Evolutionary conservation across 1,284 basidiomycete genomes (phyloP), one percentile per base, ranked within the genome.

Genomic region (Marasmius sp.): DNA sequence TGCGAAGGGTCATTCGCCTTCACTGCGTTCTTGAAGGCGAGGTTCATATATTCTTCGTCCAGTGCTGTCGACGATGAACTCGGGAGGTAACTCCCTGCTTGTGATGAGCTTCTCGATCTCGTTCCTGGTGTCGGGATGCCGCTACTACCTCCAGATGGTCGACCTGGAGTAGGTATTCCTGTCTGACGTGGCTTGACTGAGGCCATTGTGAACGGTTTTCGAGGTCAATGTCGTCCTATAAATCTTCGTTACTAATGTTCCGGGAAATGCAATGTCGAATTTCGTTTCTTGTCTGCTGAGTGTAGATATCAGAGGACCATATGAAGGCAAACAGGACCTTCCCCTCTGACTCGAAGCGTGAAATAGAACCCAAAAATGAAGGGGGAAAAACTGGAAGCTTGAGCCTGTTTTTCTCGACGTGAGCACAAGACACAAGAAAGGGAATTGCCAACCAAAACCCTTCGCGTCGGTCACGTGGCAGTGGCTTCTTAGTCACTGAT

Each of bases 1-100:
- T 88, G 50, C 84, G 87, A 82, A 38, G 91, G 92, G 71, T 93
- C 88, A 68, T 93, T 90, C 51, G 88, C 84, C 67, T 81, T 87
- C 71, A 93, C 85, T 22, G 91, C 91, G 65, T 92, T 91, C 52
- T 81, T 83, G 67, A 93, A 88, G 14, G 91, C 86, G 66, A 81
- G 82, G 56, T 84, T 82, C 66, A 85, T 83, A 64, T 81, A 85
- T 55, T 89, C 84, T 58, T 75, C 72, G 68, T 86, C 83, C 60
- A 73, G 65, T 49, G 66, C 47, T 47, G 33, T 65, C 51, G 69
- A 64, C 47, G 69, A 63, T 22, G 74, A 59, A 34, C 75, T 69
- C 38, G 77, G 72, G 48, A 76, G 71, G 57, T 72, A 75, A 62
- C 60, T 48, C n/a, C 54, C 61, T 33, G 14, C 33, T 22, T 61